Conservation (phyloP, 1,284 basidiomycete genomes). For the Irpex sp. region DNA sequence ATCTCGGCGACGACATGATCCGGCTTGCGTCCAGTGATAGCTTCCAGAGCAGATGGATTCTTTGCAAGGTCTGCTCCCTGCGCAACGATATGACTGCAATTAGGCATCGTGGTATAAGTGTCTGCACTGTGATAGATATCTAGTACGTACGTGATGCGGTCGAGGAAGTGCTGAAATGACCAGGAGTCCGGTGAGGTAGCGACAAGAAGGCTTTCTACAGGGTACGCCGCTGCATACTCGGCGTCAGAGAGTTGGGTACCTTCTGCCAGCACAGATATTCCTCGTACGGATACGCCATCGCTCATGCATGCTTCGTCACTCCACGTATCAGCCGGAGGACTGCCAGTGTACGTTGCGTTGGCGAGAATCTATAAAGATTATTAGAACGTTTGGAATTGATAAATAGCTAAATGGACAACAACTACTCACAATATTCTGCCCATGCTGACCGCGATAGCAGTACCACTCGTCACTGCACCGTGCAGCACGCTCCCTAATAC, state of each 20-base stretch:
- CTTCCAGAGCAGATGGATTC: background rate
- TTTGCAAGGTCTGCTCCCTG: conserved; percentile 1
- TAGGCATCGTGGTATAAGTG: background rate
- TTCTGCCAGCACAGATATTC: background rate
- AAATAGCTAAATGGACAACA: background rate
- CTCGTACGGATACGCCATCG: conserved; percentile 3
- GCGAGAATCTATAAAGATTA: conserved; percentile 1
- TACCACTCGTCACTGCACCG: conserved; percentile 6
- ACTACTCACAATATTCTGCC: conserved; percentile 8
- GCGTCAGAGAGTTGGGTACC: background rate
- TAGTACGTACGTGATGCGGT: conserved; percentile 8
- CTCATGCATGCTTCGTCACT: conserved; percentile 9
- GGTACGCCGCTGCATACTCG: conserved; percentile 5
- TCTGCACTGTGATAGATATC: background rate
- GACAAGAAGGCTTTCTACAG: conserved; percentile 5
- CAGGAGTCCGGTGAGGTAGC: conserved; percentile 11
- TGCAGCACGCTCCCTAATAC: conserved; percentile 6
- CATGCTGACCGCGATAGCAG: conserved; percentile 9
- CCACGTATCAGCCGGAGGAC: conserved; percentile 4
- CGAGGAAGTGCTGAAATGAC: conserved; percentile 13
- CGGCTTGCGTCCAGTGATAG: conserved; percentile 2
- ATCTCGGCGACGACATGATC: background rate
- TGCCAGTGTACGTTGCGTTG: conserved; percentile 10
- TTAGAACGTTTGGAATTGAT: background rate
- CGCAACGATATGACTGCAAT: conserved; percentile 4